phyloP scores from a whole-genome alignment of 176 grass and related monocot genomes.

The Musa schizocarpa region DNA sequence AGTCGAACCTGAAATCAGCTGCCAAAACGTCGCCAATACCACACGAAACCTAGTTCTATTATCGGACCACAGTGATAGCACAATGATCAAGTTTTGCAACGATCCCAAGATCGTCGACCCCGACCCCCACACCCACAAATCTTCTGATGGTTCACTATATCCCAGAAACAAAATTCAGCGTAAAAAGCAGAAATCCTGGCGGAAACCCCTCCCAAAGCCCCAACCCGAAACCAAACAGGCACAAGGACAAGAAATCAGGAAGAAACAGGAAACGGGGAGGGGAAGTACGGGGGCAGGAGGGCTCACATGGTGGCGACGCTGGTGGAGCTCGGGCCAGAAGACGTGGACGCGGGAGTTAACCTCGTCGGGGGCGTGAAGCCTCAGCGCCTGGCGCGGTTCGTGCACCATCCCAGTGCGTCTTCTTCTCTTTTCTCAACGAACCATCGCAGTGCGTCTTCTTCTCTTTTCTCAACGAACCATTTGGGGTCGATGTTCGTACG shows the following conservation, averaged over 20 bases:
- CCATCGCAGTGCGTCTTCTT: too few species aligned
- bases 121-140: neutral
- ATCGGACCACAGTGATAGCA: neutral
- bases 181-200: neutral
- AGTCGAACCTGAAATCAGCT: neutral
- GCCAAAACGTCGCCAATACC: neutral
- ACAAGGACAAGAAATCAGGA: conserved; percentile 1
- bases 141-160: neutral
- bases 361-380: conserved; percentile 69
- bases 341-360: conserved; percentile 80
- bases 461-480: too few species aligned
- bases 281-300: neutral
- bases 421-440: too few species aligned
- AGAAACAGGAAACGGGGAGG: neutral
- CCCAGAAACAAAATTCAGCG: neutral
- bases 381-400: conserved; percentile 70
- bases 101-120: neutral
- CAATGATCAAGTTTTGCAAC: neutral
- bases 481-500: too few species aligned
- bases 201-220: neutral
- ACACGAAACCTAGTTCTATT: neutral
- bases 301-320: conserved; percentile 82
- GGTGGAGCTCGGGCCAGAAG: too few species aligned
- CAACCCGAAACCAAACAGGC: neutral
- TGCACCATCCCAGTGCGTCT: conserved; percentile 42